A percentile compares a stretch with the other conserved stretches of the same genome.
These are phyloP conservation scores for Nasturtium officinale DNA, from an alignment of 345 rosid species.

Conservation along the genomic window DNA sequence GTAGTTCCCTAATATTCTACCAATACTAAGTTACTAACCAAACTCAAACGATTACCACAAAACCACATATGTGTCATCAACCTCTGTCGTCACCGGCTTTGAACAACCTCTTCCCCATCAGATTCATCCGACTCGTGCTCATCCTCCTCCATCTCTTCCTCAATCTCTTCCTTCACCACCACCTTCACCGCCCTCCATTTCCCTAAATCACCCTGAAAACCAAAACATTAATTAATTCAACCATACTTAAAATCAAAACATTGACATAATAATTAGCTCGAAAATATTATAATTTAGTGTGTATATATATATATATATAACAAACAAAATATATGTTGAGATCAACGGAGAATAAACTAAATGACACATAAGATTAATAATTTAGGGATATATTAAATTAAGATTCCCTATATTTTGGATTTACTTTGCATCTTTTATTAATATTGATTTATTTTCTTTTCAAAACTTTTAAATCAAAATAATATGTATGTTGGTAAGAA, in stretches of 20 bases:
- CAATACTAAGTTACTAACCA: conserved; percentile 28
- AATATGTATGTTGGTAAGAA: neutral
- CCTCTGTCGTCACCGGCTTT: conserved; percentile 35
- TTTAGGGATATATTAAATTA: neutral
- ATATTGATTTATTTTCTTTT: neutral
- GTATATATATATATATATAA: no score
- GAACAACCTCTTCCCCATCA: conserved; percentile 48
- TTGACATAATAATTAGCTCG: neutral
- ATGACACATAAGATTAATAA: neutral
- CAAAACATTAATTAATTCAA: neutral
- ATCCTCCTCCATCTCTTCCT: conserved; percentile 37
- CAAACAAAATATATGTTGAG: neutral
- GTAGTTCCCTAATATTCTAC: conserved; percentile 15
- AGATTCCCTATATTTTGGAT: neutral
- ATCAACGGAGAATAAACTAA: neutral
- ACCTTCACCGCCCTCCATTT: conserved; percentile 47
- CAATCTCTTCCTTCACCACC: conserved; percentile 39
- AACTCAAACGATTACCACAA: conserved; percentile 24
- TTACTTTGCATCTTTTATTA: neutral
- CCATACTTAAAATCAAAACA: conserved; percentile 22
- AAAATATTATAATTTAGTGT: no score
- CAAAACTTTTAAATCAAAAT: neutral
- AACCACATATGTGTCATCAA: conserved; percentile 20
- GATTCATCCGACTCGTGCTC: conserved; percentile 45
- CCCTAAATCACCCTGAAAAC: conserved; percentile 30